Evolutionary conservation across 1,139 yeast species (phyloP), one percentile per base, ranked within the genome.

Genomic region (Hansenula sp.): DNA sequence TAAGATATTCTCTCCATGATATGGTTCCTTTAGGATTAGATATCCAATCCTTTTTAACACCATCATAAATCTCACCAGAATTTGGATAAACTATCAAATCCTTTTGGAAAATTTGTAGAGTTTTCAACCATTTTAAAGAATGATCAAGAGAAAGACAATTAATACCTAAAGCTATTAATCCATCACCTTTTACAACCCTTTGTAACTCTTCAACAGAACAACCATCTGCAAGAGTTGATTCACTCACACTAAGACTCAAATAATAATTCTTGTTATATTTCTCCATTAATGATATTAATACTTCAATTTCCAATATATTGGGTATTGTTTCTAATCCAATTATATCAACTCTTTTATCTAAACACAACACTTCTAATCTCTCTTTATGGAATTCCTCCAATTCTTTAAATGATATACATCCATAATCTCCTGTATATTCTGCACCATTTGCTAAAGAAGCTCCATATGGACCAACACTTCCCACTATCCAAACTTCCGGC

Each of bases 381-480:
- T 72, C 73, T 14, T 50, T 38, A 54, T 83, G 88, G 56, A 76
- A 80, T 4, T 58, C 55, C 6, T 49, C 52, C 40, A 82, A 54
- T 10, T 60, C 60, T 2, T 54, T 56, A 21, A 53, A 52, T 1
- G 60, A 44, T 1, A 60, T 56, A 13, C 33, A 21, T 3, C 44
- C 45, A 52, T 83, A 83, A 28, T 72, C 65, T 0, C 90, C 90
- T 3, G 81, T 77, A 53, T 79, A 83, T 52, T 83, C 92, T 1
- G 80, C 68, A 1, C 89, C 89, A 47, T 78, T 71, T 21, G 81
- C 77, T 32, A 81, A 57, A 46, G 59, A 77, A 0, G 87, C 82
- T 2, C 89, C 90, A 53, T 76, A 83, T 0, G 92, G 88, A 0
- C 90, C 92, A n/a, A 82, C 56, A 10, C 84, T 75, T 0, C 82